Evolutionary conservation across 345 rosid genomes (phyloP), one percentile per base, ranked within the genome.

Genomic region (Rubroshorea leprosula): DNA sequence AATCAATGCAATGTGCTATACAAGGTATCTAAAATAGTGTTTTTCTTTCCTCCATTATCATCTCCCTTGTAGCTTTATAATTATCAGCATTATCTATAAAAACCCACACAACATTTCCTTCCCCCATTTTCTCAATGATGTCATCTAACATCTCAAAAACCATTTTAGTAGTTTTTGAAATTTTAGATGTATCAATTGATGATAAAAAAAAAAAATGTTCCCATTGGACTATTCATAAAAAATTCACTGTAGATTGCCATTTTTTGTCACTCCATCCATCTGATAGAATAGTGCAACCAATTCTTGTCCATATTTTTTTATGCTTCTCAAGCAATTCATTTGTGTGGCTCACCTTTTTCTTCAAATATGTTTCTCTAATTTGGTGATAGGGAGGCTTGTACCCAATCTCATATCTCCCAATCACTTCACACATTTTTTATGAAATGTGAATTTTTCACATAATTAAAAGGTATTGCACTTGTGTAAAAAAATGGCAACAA

Each of bases 1-100:
- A 51, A 54, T 69, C 64, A 51, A 69, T 69, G 23, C 64, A 57
- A 19, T 63, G 68, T 22, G 64, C 60, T 45, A 18, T 54, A 62
- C 65, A 69, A 6, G 43, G 58, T 44, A 57, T 63, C 52, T 60
- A 69, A 50, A 57, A 69, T 23, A 69, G 57, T n/a, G 21, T 26
- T 29, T 52, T 63, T 7, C 63, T 58, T 47, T 63, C 63, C 49
- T 57, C 64, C 18, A 65, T 63, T 49, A 69, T 45, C 16, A 43
- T 55, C 38, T 63, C 55, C 14, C 68, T 54, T 6, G 64, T 60
- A 9, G 13, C 24, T 57, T 58, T 63, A 15, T 43, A 69, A 50
- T 20, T 48, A 11, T 54, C 39, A 6, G 53, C 53, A 49, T 19
- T 49, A 7, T 49, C 25, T 27, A 3, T 27, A 27, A 3, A 27